Conservation (phyloP, 208 protist species). For the Trypanosoma brucei region DNA sequence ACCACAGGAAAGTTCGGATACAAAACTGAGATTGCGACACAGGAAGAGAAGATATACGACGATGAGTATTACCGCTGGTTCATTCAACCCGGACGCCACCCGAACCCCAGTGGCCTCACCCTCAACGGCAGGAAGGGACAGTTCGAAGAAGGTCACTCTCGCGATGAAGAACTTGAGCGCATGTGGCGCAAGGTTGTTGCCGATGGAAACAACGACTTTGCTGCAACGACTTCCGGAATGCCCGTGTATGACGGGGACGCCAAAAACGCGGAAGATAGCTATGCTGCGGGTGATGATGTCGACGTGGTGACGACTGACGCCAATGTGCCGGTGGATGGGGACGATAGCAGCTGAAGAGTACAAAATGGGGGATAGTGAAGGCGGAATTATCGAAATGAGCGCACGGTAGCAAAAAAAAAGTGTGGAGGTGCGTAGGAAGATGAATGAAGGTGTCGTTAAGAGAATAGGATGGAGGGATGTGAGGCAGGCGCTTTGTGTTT, state of each 20-base stretch:
- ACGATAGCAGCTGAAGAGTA: constrained; percentile 19
- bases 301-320: constrained; percentile 33
- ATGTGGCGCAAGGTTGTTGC: constrained; percentile 22
- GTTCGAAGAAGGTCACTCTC: constrained; percentile 8
- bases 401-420: too few relatives aligned
- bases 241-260: neutral
- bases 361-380: constrained; percentile 1
- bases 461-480: too few relatives aligned
- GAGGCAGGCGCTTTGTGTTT: too few relatives aligned
- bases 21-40: constrained; percentile 75
- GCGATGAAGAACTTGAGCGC: constrained; percentile 58
- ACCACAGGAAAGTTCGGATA: constrained; percentile 61
- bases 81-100: constrained; percentile 83
- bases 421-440: too few relatives aligned
- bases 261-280: constrained; percentile 21
- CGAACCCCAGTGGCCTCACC: constrained; percentile 81
- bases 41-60: constrained; percentile 90
- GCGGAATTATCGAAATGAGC: too few relatives aligned
- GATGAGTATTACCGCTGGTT: constrained; percentile 93
- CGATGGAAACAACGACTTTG: neutral
- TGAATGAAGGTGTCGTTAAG: too few relatives aligned
- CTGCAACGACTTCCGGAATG: neutral
- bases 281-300: constrained; percentile 38
- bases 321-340: constrained; percentile 24
- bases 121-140: constrained; percentile 27